Evolutionary conservation across 768 basidiomycete species (phyloP).

Genomic region (Lyophyllum atratum): DNA sequence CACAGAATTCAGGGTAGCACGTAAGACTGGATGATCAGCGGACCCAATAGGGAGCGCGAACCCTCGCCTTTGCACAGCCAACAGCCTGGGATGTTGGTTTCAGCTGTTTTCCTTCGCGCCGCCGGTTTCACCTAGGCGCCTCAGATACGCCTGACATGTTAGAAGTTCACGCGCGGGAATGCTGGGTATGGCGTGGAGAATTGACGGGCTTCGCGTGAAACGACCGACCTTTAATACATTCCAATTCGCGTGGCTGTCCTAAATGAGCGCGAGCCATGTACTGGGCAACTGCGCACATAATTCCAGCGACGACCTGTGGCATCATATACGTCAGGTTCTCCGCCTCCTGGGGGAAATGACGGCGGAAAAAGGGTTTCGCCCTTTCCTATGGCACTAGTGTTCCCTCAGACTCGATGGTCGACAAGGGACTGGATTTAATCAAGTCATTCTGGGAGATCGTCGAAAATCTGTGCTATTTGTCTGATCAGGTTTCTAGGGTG

Average conservation of each 20-base stretch:
- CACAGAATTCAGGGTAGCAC: neutral
- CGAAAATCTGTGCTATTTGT: neutral
- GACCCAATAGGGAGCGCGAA: neutral
- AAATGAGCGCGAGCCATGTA: too few species aligned
- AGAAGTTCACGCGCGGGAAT: neutral
- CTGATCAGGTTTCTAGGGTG: neutral
- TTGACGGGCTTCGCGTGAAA: neutral
- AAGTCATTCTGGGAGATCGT: neutral
- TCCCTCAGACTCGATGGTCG: neutral
- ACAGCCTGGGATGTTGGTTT: neutral
- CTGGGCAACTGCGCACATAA: too few species aligned
- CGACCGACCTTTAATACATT: neutral
- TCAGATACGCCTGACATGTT: neutral
- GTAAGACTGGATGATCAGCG: neutral
- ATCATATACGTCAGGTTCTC: neutral
- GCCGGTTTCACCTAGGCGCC: neutral
- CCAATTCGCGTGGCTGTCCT: neutral
- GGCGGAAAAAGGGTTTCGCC: neutral
- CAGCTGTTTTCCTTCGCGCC: neutral
- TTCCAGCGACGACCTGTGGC: neutral
- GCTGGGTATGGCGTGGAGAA: neutral
- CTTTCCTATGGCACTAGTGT: neutral
- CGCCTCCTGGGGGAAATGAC: neutral
- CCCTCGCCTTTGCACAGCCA: neutral
- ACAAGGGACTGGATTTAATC: neutral